Evolutionary conservation across 2,329 filamentous ascomycete species (phyloP).

Genomic region (Botrytis deweyae): DNA sequence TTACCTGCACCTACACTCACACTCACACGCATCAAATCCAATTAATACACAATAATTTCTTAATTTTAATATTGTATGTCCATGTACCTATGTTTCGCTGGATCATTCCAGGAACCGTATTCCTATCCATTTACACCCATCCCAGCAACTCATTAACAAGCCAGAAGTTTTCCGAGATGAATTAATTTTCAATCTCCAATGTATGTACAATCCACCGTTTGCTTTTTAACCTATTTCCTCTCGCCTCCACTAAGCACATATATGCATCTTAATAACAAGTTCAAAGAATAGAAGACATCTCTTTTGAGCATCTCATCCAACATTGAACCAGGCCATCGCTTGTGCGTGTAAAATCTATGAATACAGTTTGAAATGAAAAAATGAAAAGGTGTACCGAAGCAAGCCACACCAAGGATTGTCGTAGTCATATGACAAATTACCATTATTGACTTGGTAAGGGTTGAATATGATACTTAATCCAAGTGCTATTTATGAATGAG

Average conservation of each 20-base stretch:
- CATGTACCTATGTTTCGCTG: constrained; percentile 6
- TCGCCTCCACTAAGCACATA: background rate
- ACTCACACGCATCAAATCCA: background rate
- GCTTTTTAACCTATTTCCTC: background rate
- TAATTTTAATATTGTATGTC: constrained; percentile 13
- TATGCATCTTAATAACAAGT: constrained; percentile 5
- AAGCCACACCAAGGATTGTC: background rate
- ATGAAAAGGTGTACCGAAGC: background rate
- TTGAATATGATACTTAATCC: background rate
- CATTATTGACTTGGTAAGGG: background rate
- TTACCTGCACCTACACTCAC: too few relatives aligned
- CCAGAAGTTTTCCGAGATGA: constrained; percentile 3
- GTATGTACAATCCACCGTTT: constrained; percentile 13
- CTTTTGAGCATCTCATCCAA: constrained; percentile 18
- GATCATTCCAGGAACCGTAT: background rate
- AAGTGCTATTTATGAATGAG: background rate
- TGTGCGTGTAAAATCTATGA: constrained; percentile 22
- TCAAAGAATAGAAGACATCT: background rate
- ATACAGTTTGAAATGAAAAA: constrained; percentile 18
- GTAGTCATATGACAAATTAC: background rate
- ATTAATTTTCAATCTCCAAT: background rate
- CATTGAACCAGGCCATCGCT: background rate
- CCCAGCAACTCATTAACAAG: constrained; percentile 10
- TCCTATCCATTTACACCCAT: constrained; percentile 16
- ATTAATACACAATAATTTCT: background rate